Evolutionary conservation across 768 basidiomycete species (phyloP), one percentile per base, ranked within the genome.

Genomic region (Galerina sulciceps): DNA sequence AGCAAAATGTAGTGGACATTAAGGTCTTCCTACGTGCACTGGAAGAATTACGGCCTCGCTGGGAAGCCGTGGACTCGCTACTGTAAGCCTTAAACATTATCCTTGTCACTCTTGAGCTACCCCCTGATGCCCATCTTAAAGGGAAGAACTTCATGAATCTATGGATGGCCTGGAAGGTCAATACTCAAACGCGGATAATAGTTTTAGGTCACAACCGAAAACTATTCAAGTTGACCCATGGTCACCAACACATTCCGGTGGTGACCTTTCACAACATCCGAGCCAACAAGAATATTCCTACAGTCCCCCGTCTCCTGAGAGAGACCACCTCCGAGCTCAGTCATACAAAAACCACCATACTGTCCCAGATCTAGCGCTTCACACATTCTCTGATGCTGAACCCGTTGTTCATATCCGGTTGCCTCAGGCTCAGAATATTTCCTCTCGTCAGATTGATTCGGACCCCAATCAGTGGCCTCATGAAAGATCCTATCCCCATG

Each of bases 21-120:
- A 69, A 73, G 15, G 69, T 73, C n/a, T 76, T 85, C 42, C 68
- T 85, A 41, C 66, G 72, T 4, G 72, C 77, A 8, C 73, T 88
- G 23, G 75, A 83, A 69, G 67, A 60, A 55, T 65, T 66, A 1
- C 57, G 69, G 51, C 60, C 51, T 14, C 69, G 73, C 26, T 78
- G 81, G 81, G 60, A 59, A 18, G 42, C 57, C 10, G 65, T 59
- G 26, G 58, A 57, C 18, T 45, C 47, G 10, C 40, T 63, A 26
- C 18, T 66, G 65, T 66, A 20, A 52, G 65, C 45, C 22, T 14
- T 42, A 26, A 9, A 13, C 15, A 37, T 31, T 49, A 35, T 51
- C 11, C 49, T 31, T 47, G 13, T 10, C 10, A 42, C 17, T 14
- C 10, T 48, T 11, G 18, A 23, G 20, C 6, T 43, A 20, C 48